Percentiles rank a stretch among this genome's conserved stretches.
phyloP scores from a whole-genome alignment of 176 grass and related monocot species.

The Cocos nucifera region DNA sequence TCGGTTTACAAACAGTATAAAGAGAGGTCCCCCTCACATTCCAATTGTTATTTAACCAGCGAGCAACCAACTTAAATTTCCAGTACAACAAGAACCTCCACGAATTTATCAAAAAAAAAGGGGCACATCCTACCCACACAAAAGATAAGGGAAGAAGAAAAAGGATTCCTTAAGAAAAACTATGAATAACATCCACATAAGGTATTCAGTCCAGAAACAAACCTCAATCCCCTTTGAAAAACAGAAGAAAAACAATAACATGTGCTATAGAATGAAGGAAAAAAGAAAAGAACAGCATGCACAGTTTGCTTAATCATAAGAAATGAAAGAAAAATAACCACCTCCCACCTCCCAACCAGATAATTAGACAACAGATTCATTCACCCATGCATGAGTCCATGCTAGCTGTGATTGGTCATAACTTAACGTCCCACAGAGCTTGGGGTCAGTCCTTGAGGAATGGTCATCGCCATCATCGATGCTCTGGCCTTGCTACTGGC shows the following conservation, averaged over 20 bases:
- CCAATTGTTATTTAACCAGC: too few relatives aligned
- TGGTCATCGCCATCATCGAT: slow-evolving; percentile 35
- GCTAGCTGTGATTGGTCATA: not conserved
- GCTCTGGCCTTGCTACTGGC: slow-evolving; percentile 20
- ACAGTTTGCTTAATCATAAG: slow-evolving; percentile 39
- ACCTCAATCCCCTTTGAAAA: slow-evolving; percentile 33
- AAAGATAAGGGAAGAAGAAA: too few relatives aligned
- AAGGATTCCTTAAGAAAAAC: too few relatives aligned
- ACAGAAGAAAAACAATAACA: slow-evolving; percentile 42
- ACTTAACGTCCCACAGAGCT: slow-evolving; percentile 2
- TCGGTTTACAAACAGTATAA: too few relatives aligned
- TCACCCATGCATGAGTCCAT: too few relatives aligned
- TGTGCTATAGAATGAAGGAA: slow-evolving; percentile 38
- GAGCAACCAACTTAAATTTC: too few relatives aligned
- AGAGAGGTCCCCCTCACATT: too few relatives aligned
- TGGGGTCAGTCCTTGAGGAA: slow-evolving; percentile 11
- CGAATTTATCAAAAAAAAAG: too few relatives aligned
- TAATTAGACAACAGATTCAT: too few relatives aligned
- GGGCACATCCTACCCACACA: too few relatives aligned
- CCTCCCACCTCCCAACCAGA: too few relatives aligned
- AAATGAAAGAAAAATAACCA: slow-evolving; percentile 6
- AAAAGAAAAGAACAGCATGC: slow-evolving; percentile 19
- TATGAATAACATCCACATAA: slow-evolving; percentile 24
- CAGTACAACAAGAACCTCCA: too few relatives aligned
- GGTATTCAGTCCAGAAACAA: slow-evolving; percentile 31